These are phyloP conservation scores for Oryza officinalis DNA, from an alignment of 176 grass and related monocot species.

Conservation along the genomic window DNA sequence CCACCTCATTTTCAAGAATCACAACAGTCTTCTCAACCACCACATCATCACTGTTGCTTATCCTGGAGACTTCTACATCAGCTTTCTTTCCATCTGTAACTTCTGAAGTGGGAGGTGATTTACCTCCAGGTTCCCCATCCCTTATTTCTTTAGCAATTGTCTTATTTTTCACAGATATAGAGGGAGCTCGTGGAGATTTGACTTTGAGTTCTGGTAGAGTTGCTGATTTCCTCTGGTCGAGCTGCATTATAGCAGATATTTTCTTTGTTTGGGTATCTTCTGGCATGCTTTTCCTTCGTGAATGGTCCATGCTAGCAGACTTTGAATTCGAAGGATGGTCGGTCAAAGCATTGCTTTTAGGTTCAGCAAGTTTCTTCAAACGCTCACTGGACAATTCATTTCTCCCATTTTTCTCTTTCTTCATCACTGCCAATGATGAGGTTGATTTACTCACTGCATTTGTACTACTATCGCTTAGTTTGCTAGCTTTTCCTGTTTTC, in stretches of 20 bases:
- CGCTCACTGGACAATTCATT: constrained; percentile 49
- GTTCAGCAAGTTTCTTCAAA: constrained; percentile 67
- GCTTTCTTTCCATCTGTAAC: constrained; percentile 35
- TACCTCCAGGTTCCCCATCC: constrained; percentile 32
- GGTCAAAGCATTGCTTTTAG: constrained; percentile 33
- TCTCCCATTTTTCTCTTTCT: constrained; percentile 66
- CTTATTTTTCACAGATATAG: constrained; percentile 29
- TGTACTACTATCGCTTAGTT: constrained; percentile 28
- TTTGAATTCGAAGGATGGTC: constrained; percentile 35
- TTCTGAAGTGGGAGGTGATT: constrained; percentile 33
- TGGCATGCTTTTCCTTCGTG: constrained; percentile 46
- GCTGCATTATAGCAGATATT: constrained; percentile 86
- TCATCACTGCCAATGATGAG: constrained; percentile 62
- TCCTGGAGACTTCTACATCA: constrained; percentile 29
- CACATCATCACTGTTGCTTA: constrained; percentile 41
- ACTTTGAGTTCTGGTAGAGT: constrained; percentile 75
- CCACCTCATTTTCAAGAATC: constrained; percentile 60
- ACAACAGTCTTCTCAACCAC: constrained; percentile 74
- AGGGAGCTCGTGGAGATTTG: constrained; percentile 45
- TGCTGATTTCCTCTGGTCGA: constrained; percentile 88
- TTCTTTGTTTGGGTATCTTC: constrained; percentile 68
- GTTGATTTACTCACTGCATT: constrained; percentile 67
- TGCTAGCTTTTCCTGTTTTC: constrained; percentile 47
- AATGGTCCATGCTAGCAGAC: constrained; percentile 28
- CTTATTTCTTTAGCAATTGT: constrained; percentile 37